A percentile compares a stretch with the other conserved stretches of the same genome.
These are phyloP conservation scores for Aspergillus chevalieri DNA, from an alignment of 2,329 filamentous ascomycete genomes.

Conservation along the genomic window DNA sequence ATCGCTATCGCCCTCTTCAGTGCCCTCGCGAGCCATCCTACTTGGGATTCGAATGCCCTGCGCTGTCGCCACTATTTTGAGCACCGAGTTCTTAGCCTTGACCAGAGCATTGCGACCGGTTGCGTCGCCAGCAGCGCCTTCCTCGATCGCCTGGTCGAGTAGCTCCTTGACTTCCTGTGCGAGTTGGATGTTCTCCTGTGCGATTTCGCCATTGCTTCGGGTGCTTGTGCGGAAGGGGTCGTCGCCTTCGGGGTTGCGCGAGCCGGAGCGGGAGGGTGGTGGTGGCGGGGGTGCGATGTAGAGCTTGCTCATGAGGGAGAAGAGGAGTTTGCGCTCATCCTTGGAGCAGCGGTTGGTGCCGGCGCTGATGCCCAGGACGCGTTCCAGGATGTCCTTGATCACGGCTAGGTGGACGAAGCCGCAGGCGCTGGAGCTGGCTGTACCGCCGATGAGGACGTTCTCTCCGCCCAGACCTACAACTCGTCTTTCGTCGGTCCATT, in stretches of 20 bases:
- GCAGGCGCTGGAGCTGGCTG: conserved; percentile 53
- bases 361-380: conserved; percentile 51
- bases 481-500: conserved; percentile 93
- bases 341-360: conserved; percentile 38
- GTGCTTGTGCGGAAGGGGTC: conserved; percentile 51
- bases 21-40: conserved; percentile 26
- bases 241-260: conserved; percentile 51
- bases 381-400: conserved; percentile 69
- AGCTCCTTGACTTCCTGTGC: conserved; percentile 52
- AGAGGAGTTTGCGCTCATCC: conserved; percentile 79
- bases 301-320: conserved; percentile 73
- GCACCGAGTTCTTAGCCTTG: conserved; percentile 40
- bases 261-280: conserved; percentile 38
- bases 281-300: conserved; percentile 61
- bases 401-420: conserved; percentile 76
- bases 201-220: conserved; percentile 42
- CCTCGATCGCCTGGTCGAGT: conserved; percentile 51
- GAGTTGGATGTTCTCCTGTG: conserved; percentile 48
- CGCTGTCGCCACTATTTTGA: conserved; percentile 45
- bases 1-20: conserved; percentile 26
- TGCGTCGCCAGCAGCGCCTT: conserved; percentile 36
- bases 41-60: conserved; percentile 34
- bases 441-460: conserved; percentile 40
- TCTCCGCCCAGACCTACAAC: conserved; percentile 55
- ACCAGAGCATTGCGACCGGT: conserved; percentile 41